Base-by-base conservation (phyloP, 2,329 filamentous ascomycete species). In the Blastomyces silverae region DNA sequence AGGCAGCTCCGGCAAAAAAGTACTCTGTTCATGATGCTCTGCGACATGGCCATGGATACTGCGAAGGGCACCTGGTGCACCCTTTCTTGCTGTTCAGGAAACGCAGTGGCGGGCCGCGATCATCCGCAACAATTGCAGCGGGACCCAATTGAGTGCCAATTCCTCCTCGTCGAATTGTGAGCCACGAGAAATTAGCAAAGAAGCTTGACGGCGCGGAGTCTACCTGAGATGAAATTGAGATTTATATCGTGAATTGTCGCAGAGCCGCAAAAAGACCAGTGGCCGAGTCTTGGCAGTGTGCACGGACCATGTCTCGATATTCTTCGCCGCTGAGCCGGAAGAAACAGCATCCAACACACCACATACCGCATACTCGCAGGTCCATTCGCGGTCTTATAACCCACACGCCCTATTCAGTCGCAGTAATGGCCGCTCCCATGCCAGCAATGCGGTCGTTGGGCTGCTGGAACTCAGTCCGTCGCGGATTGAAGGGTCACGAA, bases 401-500 rank as follows among this genome's bases (percentile, higher is more conserved):
- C 65, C 68, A 64, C 64, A 68, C 57, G 53, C 65, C 59, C 53
- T 65, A 46, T 17, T 58, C 52, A 56, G 53, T 28, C 34, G 37
- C 39, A n/a, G 59, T 42, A 28, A 91, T 90, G 82, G 82, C 84
- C 69, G 81, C 84, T 69, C 78, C 83, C 66, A 73, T 83, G 73
- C 78, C 84, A 64, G 78, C 81, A 58, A 74, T 81, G 78, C 86
- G 89, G 84, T 88, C 89, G 67, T 77, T 90, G 73, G 85, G 85
- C 81, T 88, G 86, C 78, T 85, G 90, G 74, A 90, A 89, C 78
- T 80, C 84, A 39, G 79, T 85, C 48, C 73, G 91, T 70, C 82
- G 87, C 68, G 82, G 84, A 73, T 78, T 83, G 58, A 66, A 62
- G 28, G 82, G 82, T 67, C 82, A 84, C 64, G 78, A 75, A 64